Base-by-base conservation (phyloP, 306 rosid species). In the Castanea mollissima region DNA sequence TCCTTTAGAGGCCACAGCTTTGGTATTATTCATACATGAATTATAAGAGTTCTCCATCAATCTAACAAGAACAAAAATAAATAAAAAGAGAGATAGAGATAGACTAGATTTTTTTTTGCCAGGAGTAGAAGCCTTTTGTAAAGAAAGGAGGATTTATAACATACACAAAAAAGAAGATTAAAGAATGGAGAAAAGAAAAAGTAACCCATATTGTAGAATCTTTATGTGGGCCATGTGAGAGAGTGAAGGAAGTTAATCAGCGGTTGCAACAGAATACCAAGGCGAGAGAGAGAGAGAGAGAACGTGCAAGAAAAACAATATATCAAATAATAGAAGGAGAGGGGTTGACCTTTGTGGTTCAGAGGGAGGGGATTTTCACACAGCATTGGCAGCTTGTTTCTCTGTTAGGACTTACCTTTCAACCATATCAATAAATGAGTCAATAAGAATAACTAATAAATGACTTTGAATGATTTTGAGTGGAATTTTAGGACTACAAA, bases 311-410 rank as follows among this genome's bases (percentile, higher is more conserved):
- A 52, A 31, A 35, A 85, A 82, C 46, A 41, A 41, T 41, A 41
- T 41, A 41, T 72, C 55, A 73, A 70, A 73, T 8, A 51, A 64
- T 79, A 64, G 19, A 4, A 55, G 69, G 51, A 75, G 74, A 38
- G 58, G 81, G 74, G 93, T 92, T 90, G 95, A 87, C 95, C 88
- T 80, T 86, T 80, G 87, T 76, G 85, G 86, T 81, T 79, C 46
- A 73, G 69, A 81, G 75, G 46, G 12, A 41, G 46, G 46, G 75
- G 81, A 63, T 86, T 89, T 79, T 23, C 27, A 46, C 73, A 62
- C 5, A 3, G 59, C 65, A 87, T 23, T 78, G 76, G 81, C 71
- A 75, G 74, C 87, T 76, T 75, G 67, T 71, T 82, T 82, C 59
- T 41, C 74, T 62, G 74, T 51, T 49, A 71, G 41, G 70, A 44